Evolutionary conservation across 768 basidiomycete species (phyloP).

Genomic region (Lactifluus subvellereus): DNA sequence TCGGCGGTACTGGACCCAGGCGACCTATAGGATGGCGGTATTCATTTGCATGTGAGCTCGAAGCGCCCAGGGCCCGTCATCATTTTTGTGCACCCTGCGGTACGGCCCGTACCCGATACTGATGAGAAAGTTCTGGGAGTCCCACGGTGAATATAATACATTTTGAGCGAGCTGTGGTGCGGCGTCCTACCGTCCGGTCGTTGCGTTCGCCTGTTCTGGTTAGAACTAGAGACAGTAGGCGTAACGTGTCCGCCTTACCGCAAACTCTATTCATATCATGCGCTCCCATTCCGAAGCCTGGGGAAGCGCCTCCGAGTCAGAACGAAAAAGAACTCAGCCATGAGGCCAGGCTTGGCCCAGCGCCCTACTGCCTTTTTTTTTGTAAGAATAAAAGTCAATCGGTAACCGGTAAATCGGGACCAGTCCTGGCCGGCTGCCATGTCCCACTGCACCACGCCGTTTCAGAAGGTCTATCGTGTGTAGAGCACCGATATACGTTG

Average conservation of each 20-base stretch:
- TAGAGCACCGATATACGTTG: neutral
- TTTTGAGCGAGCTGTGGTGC: slow-evolving; percentile 6
- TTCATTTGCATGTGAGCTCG: neutral
- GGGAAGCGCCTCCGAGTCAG: slow-evolving; percentile 2
- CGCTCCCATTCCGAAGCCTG: neutral
- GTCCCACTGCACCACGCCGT: neutral
- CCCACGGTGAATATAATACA: neutral
- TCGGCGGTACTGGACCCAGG: slow-evolving; percentile 10
- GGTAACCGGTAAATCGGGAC: slow-evolving; percentile 4
- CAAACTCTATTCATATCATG: slow-evolving; percentile 14
- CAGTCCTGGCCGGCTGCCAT: neutral
- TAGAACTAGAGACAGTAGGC: slow-evolving; percentile 4
- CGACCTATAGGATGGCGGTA: slow-evolving; percentile 9
- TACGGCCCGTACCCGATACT: slow-evolving; percentile 5
- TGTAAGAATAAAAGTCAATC: slow-evolving; percentile 19
- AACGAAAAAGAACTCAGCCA: neutral
- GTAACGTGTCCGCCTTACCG: slow-evolving; percentile 1
- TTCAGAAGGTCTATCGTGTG: neutral
- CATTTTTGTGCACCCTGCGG: neutral
- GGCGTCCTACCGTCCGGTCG: neutral
- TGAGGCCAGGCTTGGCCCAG: neutral
- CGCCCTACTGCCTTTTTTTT: slow-evolving; percentile 5
- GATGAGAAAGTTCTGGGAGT: slow-evolving; percentile 11
- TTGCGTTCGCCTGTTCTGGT: slow-evolving; percentile 12
- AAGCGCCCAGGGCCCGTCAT: slow-evolving; percentile 12